These are phyloP conservation scores for Yamadazyma atlantica DNA, from an alignment of 1,139 yeast genomes.

Conservation along the genomic window DNA sequence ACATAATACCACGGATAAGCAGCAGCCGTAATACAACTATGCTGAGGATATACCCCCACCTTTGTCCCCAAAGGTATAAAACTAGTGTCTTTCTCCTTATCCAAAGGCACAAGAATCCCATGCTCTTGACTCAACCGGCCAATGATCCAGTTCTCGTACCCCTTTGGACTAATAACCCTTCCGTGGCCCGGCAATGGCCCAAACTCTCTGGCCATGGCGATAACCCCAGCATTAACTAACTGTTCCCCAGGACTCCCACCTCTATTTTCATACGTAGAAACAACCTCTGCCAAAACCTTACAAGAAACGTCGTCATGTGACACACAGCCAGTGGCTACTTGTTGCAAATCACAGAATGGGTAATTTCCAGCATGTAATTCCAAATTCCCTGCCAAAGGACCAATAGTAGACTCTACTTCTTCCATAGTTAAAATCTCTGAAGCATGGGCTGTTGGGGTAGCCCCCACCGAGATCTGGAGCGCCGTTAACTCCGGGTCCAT, in stretches of 20 bases:
- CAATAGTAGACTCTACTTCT: constrained; percentile 22
- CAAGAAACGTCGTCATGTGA: constrained; percentile 50
- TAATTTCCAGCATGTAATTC: constrained; percentile 84
- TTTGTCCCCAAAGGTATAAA: constrained; percentile 56
- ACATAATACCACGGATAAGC: constrained; percentile 60
- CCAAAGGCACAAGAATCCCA: constrained; percentile 50
- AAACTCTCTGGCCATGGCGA: constrained; percentile 65
- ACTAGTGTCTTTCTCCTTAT: constrained; percentile 18
- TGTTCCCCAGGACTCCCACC: constrained; percentile 58
- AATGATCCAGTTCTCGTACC: constrained; percentile 51
- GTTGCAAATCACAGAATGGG: constrained; percentile 72
- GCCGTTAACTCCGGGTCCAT: constrained; percentile 23
- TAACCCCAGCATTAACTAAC: constrained; percentile 70
- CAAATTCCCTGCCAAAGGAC: constrained; percentile 43
- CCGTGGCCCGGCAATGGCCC: constrained; percentile 57
- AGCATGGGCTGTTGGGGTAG: constrained; percentile 80
- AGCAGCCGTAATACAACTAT: constrained; percentile 72
- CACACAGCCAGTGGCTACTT: constrained; percentile 65
- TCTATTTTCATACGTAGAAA: constrained; percentile 57
- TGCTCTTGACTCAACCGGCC: constrained; percentile 66
- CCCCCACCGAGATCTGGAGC: constrained; percentile 63
- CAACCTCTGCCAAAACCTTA: constrained; percentile 60
- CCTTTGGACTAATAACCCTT: constrained; percentile 30
- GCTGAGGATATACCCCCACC: constrained; percentile 65
- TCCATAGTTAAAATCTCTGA: constrained; percentile 31